phyloP scores from a whole-genome alignment of 371 early-diverging fungal species.

The Paraphysoderma sedebokerense region DNA sequence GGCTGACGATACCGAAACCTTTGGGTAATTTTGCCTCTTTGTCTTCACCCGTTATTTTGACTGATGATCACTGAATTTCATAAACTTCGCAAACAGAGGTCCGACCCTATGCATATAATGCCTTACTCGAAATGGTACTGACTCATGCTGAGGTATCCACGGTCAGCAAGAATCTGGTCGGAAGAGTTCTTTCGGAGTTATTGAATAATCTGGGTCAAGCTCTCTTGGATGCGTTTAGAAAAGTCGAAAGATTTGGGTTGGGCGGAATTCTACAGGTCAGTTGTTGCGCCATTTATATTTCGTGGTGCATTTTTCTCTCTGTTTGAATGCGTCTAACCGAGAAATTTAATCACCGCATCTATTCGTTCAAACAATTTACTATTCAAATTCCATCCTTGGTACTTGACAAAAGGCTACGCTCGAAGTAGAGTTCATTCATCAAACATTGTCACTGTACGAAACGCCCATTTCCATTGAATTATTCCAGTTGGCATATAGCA shows the following conservation, averaged over 20 bases:
- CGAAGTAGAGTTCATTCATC: constrained; percentile 71
- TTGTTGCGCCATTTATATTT: too few relatives aligned
- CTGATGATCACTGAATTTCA: not conserved
- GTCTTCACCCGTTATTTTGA: not conserved
- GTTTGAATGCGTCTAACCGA: not conserved
- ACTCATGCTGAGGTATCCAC: constrained; percentile 53
- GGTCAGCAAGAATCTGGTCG: constrained; percentile 44
- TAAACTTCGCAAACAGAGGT: constrained; percentile 33
- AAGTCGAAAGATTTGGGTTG: constrained; percentile 65
- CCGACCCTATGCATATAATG: constrained; percentile 72
- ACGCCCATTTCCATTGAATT: constrained; percentile 35
- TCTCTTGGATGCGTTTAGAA: constrained; percentile 52
- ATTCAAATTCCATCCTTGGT: not conserved
- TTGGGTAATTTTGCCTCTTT: constrained; percentile 24
- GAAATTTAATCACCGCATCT: not conserved
- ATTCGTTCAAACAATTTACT: not conserved
- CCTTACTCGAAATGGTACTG: constrained; percentile 68
- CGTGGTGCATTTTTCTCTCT: too few relatives aligned
- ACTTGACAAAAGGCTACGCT: constrained; percentile 35
- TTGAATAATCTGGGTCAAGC: constrained; percentile 52
- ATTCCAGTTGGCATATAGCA: too few relatives aligned
- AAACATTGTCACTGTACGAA: constrained; percentile 50
- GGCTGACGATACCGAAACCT: constrained; percentile 54
- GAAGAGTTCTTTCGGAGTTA: constrained; percentile 51
- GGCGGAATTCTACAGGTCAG: constrained; percentile 79